These are phyloP conservation scores for Colletotrichum paranaense DNA, from an alignment of 2,329 filamentous ascomycete species.

Conservation along the genomic window DNA sequence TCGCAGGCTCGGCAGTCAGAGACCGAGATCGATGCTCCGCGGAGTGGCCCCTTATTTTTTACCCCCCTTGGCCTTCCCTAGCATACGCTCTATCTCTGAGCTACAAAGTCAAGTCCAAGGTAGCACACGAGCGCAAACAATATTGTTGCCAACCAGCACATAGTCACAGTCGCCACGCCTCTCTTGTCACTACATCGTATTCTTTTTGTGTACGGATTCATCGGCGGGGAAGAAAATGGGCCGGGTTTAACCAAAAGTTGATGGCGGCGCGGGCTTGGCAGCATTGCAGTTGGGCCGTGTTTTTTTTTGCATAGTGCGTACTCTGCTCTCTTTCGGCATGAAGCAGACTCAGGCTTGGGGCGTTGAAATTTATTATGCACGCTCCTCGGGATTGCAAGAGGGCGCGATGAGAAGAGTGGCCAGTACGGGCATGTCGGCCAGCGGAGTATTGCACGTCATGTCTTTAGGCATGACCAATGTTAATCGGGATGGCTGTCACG, in stretches of 20 bases:
- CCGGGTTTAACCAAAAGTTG: not conserved
- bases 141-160: not conserved
- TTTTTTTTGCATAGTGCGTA: not conserved
- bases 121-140: not conserved
- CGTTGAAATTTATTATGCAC: conserved; percentile 16
- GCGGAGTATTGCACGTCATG: conserved; percentile 5
- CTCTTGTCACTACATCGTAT: not conserved
- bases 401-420: not conserved
- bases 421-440: not conserved
- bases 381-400: not conserved
- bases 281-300: not conserved
- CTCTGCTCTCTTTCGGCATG: not conserved
- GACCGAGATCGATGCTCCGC: not conserved
- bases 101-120: too few relatives aligned
- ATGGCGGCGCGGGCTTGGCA: not conserved
- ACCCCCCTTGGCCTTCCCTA: not conserved
- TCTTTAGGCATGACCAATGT: not conserved
- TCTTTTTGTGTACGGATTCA: not conserved
- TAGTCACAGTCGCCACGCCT: not conserved
- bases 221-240: not conserved
- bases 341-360: not conserved
- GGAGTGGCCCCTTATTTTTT: not conserved
- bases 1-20: not conserved
- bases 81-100: not conserved
- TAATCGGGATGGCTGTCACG: not conserved